Evolutionary conservation across 768 basidiomycete genomes (phyloP), one percentile per base, ranked within the genome.

Genomic region (Xanthoconium stramineum): DNA sequence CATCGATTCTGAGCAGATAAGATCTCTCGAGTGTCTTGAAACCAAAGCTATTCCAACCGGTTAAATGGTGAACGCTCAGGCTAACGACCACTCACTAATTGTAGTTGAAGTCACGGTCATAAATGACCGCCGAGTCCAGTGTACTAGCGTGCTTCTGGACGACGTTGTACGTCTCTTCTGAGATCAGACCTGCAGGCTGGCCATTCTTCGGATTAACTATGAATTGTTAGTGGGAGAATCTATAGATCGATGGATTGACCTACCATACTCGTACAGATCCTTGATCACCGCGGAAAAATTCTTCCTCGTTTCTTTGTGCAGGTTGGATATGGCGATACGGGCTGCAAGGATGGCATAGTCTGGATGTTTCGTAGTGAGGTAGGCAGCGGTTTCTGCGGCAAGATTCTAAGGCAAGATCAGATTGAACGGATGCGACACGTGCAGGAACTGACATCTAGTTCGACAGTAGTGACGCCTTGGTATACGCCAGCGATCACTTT

Each of bases 241-340:
- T 29, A 40, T 17, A 10, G 15, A 46, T 39, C 13, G 48, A 42
- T 35, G 13, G 20, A 49, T 33, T n/a, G 11, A 69, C 83, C 28
- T 61, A 94, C 94, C 77, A 77, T 95, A 98, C 45, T 83, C 76
- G 71, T 98, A 92, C 37, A 99, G 77, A 69, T 98, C 95, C 56
- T 84, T 84, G 67, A 99, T 81, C 60, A 99, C 96, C 57, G 86
- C 82, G 2, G 93, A 94, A 71, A 99, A 98, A 63, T 77, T 91
- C 80, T 98, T 98, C 78, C 94, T 98, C 17, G 97, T 98, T 76
- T 99, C 96, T 68, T 99, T 98, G 83, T 99, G 97, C 12, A 98
- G 77, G 70, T 98, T 99, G 47, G 96, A 98, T 65, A 99, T 94
- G 53, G 97, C 97, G 52, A 99, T 98, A 56, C 97, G 93, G 20